A percentile compares a stretch with the other conserved stretches of the same genome.
Evolutionary conservation across 2,329 filamentous ascomycete genomes (phyloP).

Genomic region (Hypoxylon sp.): DNA sequence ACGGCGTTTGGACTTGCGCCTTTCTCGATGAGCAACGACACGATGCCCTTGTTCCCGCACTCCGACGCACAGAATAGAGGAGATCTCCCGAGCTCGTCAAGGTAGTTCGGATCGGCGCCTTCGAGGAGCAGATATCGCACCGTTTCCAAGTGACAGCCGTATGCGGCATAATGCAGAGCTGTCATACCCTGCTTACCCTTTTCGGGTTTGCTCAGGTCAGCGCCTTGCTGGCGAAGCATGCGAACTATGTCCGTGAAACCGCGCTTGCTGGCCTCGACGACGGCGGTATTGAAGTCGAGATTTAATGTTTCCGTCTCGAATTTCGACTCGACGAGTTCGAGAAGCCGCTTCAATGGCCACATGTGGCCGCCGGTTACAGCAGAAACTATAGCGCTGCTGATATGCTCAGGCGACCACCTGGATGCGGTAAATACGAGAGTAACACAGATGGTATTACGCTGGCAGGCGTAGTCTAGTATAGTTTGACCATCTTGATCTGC

Average conservation of each 20-base stretch:
- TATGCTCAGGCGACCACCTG: slow-evolving; percentile 10
- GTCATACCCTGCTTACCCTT: slow-evolving; percentile 15
- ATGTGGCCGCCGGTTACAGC: slow-evolving; percentile 16
- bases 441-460: slow-evolving; percentile 3
- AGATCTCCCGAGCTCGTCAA: slow-evolving; percentile 12
- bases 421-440: background rate
- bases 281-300: slow-evolving; percentile 14
- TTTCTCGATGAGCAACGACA: slow-evolving; percentile 7
- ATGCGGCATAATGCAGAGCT: slow-evolving; percentile 18
- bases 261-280: slow-evolving; percentile 17
- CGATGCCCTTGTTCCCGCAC: slow-evolving; percentile 13
- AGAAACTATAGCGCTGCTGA: slow-evolving; percentile 8
- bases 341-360: slow-evolving; percentile 9
- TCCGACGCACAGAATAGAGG: slow-evolving; percentile 14
- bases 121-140: slow-evolving; percentile 19
- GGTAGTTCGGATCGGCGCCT: slow-evolving; percentile 11
- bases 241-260: slow-evolving; percentile 19
- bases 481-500: slow-evolving; percentile 15
- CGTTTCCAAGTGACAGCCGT: slow-evolving; percentile 11
- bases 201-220: slow-evolving; percentile 5
- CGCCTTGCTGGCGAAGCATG: slow-evolving; percentile 9
- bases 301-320: background rate
- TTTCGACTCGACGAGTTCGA: background rate
- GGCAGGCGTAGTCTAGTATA: slow-evolving; percentile 20
- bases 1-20: slow-evolving; percentile 3